Evolutionary conservation across 306 rosid genomes (phyloP), one percentile per base, ranked within the genome.

Genomic region (Luffa acutangula): DNA sequence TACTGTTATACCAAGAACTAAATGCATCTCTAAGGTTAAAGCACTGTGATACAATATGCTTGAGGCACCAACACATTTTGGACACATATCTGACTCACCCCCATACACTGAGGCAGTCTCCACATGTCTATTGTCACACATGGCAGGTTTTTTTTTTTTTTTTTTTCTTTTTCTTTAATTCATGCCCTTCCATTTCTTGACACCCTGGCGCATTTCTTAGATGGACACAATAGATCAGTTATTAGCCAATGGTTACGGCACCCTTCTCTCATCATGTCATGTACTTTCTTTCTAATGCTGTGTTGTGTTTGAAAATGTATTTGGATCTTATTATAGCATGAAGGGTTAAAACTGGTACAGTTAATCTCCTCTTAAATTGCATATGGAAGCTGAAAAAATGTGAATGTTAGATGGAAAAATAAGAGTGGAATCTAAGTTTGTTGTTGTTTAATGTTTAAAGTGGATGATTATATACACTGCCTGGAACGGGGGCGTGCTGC

Each of bases 401-500:
- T 70, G 54, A 71, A 71, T 11, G 39, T 43, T 45, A 21, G 36
- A 71, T 45, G 25, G 59, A 72, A 48, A 46, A 72, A 0, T 25
- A 45, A 72, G 56, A 46, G 58, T 72, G 77, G 21, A 58, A 13
- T 72, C 58, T 83, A 64, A 64, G 66, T 86, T 90, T 17, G 83
- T 41, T 82, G 43, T 69, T 54, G 65, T 83, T 78, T 84, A 77
- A 46, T 80, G 77, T 39, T 78, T 83, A 36, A 67, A 95, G 99
- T 89, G 90, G 92, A 87, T 25, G 93, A 91, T 76, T 93, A 95
- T 90, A 85, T 91, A 82, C 93, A 80, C 80, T 90, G 99, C 82
- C 91, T 95, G 74, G 97, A 95, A 62, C 88, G 97, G 79, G 98
- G 97, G 66, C 89, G 90, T 18, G 97, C 98, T 14, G 87, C 95